Evolutionary conservation across 352 stramenopile genomes (phyloP), one percentile per base, ranked within the genome.

Genomic region (Phytophthora rubi): DNA sequence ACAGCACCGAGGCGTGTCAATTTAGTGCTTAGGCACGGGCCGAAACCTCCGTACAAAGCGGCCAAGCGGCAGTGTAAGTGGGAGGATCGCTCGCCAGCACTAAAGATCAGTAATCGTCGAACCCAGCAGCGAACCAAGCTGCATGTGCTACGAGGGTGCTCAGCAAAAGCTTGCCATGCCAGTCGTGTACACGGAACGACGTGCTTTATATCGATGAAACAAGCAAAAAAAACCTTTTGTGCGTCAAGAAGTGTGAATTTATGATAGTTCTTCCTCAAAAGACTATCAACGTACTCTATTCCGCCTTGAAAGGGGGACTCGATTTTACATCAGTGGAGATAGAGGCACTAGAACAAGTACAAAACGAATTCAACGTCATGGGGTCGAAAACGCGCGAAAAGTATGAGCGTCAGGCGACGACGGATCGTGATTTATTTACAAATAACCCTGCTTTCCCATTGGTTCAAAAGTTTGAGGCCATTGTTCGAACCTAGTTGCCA

Each of bases 231-330:
- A 65, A 28, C 12, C 12, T 45, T n/a, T 9, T 16, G 2, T 10
- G 37, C 37, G 13, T 10, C 37, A 45, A 45, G 37, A 45, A n/a
- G 7, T 48, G 42, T 18, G 28, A 55, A 23, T 63, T 63, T 7
- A 51, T 57, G 47, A 7, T 57, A 16, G 47, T 57, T 10, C 28
- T 65, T 8, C 58, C 58, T 51, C 58, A 65, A 57, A 10, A 12
- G 3, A 65, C 58, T 4, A 65, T 57, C 10, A 52, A 57, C 8
- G 15, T 18, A 1, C 9, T 65, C 6, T 18, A 65, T 51, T n/a
- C 21, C 0, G 44, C n/a, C 3, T 52, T 18, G 47, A 57, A 47
- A 56, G 13, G 48, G 8, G 58, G 47, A 1, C 30, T 6, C 4
- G 59, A 58, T 26, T 65, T 65, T 15, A 4, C 37, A 3, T 9